Evolutionary conservation across 305 asterid genomes (phyloP).

Genomic region (Striga hermonthica): DNA sequence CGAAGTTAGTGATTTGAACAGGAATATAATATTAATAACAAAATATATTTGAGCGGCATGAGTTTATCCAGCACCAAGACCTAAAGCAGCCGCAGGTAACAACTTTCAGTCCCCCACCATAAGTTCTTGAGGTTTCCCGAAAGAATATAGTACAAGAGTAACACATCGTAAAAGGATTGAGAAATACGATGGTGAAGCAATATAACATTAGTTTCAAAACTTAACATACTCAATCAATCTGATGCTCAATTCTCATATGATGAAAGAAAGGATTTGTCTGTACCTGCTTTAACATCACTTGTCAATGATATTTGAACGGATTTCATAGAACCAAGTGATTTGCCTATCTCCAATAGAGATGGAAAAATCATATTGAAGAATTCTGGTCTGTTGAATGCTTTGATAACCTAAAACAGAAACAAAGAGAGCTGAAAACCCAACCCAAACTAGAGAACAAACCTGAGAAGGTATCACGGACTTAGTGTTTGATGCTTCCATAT

Average conservation of each 20-base stretch:
- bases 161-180: not conserved
- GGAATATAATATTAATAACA: no score
- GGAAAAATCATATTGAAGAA: conserved; percentile 72
- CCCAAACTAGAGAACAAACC: no score
- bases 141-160: conserved; percentile 20
- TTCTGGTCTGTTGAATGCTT: conserved; percentile 71
- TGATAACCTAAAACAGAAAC: conserved; percentile 53
- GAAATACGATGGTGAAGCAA: conserved; percentile 23
- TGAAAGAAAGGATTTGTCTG: conserved; percentile 23
- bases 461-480: not conserved
- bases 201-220: conserved; percentile 2
- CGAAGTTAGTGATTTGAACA: no score
- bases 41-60: no score
- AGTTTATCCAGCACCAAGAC: not conserved
- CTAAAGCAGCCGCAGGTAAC: conserved; percentile 10
- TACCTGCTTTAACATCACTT: conserved; percentile 62
- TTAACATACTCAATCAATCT: conserved; percentile 6
- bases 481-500: not conserved
- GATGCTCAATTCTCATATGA: conserved; percentile 21
- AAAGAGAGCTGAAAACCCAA: conserved; percentile 23
- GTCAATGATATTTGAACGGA: conserved; percentile 42
- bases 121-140: conserved; percentile 23
- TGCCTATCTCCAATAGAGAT: conserved; percentile 68
- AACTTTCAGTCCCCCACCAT: not conserved
- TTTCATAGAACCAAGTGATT: conserved; percentile 39